A percentile compares a stretch with the other conserved stretches of the same genome.
Conservation (phyloP, 345 rosid genomes). For the Gossypium arboreum region DNA sequence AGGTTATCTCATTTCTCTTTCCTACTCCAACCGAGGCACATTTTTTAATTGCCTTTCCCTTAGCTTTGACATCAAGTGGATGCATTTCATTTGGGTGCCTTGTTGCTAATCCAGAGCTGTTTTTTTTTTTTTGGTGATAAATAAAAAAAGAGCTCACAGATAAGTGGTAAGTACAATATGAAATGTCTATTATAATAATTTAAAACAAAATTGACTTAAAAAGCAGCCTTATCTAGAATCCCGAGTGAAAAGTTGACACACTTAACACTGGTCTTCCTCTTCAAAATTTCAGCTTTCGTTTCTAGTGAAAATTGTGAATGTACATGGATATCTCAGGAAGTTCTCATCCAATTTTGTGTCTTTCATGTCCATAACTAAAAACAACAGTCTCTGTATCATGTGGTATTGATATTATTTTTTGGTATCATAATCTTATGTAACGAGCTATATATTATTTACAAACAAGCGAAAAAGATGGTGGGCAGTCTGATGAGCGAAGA, state of each 20-base stretch:
- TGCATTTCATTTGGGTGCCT: background rate
- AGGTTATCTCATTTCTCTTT: background rate
- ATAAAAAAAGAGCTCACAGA: background rate
- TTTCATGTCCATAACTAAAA: too few relatives aligned
- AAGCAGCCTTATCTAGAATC: background rate
- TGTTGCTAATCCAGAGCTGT: background rate
- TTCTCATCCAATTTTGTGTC: too few relatives aligned
- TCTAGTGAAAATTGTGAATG: too few relatives aligned
- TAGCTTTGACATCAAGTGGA: background rate
- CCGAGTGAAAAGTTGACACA: background rate
- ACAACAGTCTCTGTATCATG: too few relatives aligned
- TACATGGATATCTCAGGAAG: too few relatives aligned
- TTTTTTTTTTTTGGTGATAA: background rate
- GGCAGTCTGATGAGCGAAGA: constrained; percentile 28
- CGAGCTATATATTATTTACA: background rate
- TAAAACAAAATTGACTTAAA: background rate
- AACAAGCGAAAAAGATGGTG: constrained; percentile 27
- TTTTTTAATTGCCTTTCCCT: background rate
- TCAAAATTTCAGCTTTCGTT: too few relatives aligned
- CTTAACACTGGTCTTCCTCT: too few relatives aligned
- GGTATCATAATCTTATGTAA: background rate
- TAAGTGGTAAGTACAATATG: background rate
- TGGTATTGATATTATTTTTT: too few relatives aligned
- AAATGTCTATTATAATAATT: background rate
- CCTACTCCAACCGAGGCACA: background rate